phyloP scores from a whole-genome alignment of 2,329 filamentous ascomycete genomes.

The Paracamarosporium sp. region DNA sequence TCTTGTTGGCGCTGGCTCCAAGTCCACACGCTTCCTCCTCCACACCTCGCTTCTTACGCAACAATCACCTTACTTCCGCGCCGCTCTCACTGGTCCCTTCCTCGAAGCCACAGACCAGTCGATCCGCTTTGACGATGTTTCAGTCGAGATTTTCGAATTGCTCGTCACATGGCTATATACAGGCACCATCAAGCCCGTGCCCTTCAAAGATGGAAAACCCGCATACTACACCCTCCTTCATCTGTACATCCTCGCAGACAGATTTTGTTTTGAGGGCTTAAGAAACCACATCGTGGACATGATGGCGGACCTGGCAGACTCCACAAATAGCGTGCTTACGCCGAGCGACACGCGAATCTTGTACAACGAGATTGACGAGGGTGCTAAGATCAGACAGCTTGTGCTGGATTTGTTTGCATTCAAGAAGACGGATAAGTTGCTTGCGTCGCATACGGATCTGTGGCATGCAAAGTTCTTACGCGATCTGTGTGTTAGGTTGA shows the following conservation, averaged over 20 bases:
- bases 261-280: conserved; percentile 54
- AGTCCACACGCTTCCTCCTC: conserved; percentile 50
- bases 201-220: conserved; percentile 55
- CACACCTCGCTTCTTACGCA: conserved; percentile 57
- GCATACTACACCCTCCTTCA: conserved; percentile 59
- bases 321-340: conserved; percentile 58
- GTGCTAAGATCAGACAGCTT: conserved; percentile 47
- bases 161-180: conserved; percentile 61
- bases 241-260: conserved; percentile 55
- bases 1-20: conserved; percentile 52
- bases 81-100: conserved; percentile 56
- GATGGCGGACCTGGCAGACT: conserved; percentile 53
- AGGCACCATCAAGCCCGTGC: conserved; percentile 42
- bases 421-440: conserved; percentile 59
- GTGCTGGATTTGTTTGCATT: conserved; percentile 59
- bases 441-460: conserved; percentile 54
- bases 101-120: conserved; percentile 52
- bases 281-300: conserved; percentile 53
- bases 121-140: conserved; percentile 53
- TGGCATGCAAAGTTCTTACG: conserved; percentile 58
- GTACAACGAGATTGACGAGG: conserved; percentile 52
- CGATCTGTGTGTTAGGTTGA: conserved; percentile 55
- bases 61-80: conserved; percentile 59
- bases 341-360: conserved; percentile 57
- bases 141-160: conserved; percentile 56